Evolutionary conservation across 2,329 filamentous ascomycete genomes (phyloP).

Genomic region (Lasiodiplodia gonubiensis): DNA sequence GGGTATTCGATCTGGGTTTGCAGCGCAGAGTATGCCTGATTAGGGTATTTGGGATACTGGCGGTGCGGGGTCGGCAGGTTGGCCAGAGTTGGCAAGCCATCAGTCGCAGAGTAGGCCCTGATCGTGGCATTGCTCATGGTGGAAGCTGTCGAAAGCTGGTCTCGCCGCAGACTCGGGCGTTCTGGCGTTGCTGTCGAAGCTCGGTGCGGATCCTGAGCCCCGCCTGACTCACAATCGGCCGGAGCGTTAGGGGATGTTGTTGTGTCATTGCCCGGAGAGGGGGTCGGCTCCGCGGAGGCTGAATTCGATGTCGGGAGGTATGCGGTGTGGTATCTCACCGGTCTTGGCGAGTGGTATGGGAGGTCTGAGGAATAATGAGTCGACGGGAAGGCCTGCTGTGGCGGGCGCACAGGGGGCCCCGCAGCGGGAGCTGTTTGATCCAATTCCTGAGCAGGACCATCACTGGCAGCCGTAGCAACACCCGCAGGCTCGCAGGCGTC

Average conservation of each 20-base stretch:
- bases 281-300: slow-evolving; percentile 41
- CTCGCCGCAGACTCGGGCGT: slow-evolving; percentile 49
- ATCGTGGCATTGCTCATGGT: slow-evolving; percentile 50
- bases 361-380: slow-evolving; percentile 39
- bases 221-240: slow-evolving; percentile 24
- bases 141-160: slow-evolving; percentile 48
- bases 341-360: slow-evolving; percentile 48
- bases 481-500: slow-evolving; percentile 3
- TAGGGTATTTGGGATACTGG: slow-evolving; percentile 50
- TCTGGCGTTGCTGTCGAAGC: slow-evolving; percentile 30
- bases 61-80: slow-evolving; percentile 3
- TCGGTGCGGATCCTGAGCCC: slow-evolving; percentile 28
- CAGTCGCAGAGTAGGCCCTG: slow-evolving; percentile 40
- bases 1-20: slow-evolving; percentile 51
- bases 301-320: slow-evolving; percentile 40
- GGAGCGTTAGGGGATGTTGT: slow-evolving; percentile 35
- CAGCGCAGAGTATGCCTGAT: slow-evolving; percentile 57
- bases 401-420: slow-evolving; percentile 14
- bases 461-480: not conserved
- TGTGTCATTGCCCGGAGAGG: slow-evolving; percentile 39
- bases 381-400: slow-evolving; percentile 30
- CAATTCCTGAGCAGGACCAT: slow-evolving; percentile 8
- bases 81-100: slow-evolving; percentile 30
- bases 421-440: slow-evolving; percentile 4
- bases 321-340: slow-evolving; percentile 42